These are phyloP conservation scores for Coelastrella sp. DNA, from an alignment of 139 green algal genomes.

Conservation along the genomic window DNA sequence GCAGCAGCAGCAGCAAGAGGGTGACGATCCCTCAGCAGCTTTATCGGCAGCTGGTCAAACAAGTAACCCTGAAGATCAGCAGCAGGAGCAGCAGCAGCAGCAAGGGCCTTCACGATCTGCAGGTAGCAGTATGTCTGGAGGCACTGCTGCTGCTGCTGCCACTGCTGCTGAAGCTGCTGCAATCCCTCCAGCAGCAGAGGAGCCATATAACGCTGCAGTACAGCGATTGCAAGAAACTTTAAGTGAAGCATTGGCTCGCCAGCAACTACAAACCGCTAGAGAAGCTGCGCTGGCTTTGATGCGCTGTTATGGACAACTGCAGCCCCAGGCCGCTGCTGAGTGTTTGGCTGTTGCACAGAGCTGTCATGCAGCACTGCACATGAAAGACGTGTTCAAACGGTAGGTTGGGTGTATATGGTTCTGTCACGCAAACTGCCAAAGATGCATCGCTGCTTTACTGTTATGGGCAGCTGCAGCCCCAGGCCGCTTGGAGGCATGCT, in stretches of 20 bases:
- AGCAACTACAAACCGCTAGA: not conserved
- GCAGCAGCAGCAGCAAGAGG: not conserved
- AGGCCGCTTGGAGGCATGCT: not conserved
- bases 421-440: too few relatives aligned
- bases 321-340: not conserved
- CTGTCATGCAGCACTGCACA: not conserved
- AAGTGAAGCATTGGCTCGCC: not conserved
- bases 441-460: not conserved
- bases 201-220: not conserved
- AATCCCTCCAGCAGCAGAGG: not conserved
- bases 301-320: slow-evolving; percentile 12
- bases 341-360: slow-evolving; percentile 24
- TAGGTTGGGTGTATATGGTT: not conserved
- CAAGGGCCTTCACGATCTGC: not conserved
- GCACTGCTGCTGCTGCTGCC: not conserved
- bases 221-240: slow-evolving; percentile 15
- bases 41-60: not conserved
- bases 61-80: not conserved
- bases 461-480: slow-evolving; percentile 1
- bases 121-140: not conserved
- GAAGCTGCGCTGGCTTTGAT: not conserved
- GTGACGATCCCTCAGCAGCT: not conserved
- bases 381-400: not conserved
- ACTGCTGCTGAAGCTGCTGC: not conserved
- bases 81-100: slow-evolving; percentile 13